Evolutionary conservation across 140 eudicot species (phyloP).

Genomic region (Stevia rebaudiana): DNA sequence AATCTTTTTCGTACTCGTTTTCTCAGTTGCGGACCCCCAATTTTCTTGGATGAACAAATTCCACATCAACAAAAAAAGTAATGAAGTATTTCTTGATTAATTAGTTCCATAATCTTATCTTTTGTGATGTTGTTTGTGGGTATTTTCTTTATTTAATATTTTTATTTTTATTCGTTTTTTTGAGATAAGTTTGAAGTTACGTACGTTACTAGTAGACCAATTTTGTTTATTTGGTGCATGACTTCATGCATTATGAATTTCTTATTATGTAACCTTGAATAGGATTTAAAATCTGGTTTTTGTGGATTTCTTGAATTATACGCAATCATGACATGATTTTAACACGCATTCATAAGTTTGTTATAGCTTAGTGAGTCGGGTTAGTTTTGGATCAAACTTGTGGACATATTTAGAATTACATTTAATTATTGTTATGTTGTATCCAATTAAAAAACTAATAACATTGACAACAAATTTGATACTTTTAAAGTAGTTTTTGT

Average conservation of each 20-base stretch:
- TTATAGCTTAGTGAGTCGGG: no score
- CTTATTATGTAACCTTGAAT: no score
- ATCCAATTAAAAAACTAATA: no score
- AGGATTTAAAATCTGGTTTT: neutral
- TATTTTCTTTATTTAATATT: neutral
- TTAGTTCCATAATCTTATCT: neutral
- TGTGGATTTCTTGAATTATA: no score
- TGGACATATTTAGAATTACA: no score
- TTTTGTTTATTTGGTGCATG: neutral
- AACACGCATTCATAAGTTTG: no score
- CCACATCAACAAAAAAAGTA: neutral
- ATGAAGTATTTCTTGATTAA: neutral
- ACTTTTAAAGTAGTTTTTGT: no score
- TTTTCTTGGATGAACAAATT: slow-evolving; percentile 33
- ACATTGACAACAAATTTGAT: no score
- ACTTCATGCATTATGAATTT: no score
- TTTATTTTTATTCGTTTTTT: neutral
- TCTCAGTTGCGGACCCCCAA: slow-evolving; percentile 18
- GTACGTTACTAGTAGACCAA: neutral
- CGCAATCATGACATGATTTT: neutral
- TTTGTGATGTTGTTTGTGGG: neutral
- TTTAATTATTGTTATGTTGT: no score
- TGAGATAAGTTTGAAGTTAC: neutral
- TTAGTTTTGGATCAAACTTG: no score
- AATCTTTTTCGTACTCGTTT: slow-evolving; percentile 21